Percentiles rank a stretch among this genome's conserved stretches.
These are phyloP conservation scores for Cronartium quercuum DNA, from an alignment of 1,284 basidiomycete species.

Conservation along the genomic window DNA sequence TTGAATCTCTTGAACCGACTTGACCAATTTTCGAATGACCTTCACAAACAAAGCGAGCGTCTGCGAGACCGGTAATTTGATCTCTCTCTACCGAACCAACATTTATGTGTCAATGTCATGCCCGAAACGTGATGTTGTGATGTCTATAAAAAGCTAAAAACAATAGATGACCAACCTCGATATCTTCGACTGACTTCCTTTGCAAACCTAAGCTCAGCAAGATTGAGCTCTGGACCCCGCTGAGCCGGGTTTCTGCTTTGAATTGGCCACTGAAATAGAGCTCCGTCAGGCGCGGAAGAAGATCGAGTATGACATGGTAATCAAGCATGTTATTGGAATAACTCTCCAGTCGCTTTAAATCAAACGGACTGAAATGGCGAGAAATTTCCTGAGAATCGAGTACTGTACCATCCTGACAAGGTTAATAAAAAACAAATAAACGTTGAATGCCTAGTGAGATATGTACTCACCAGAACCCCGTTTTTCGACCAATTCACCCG, in stretches of 20 bases:
- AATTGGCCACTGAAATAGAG: slow-evolving; percentile 79
- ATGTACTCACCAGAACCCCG: slow-evolving; percentile 4
- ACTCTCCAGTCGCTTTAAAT: slow-evolving; percentile 88
- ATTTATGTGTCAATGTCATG: not conserved
- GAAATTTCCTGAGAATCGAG: slow-evolving; percentile 60
- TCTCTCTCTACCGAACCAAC: slow-evolving; percentile 55
- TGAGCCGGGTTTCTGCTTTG: slow-evolving; percentile 58
- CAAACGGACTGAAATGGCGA: slow-evolving; percentile 76
- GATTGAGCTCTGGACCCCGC: slow-evolving; percentile 74
- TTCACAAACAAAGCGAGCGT: slow-evolving; percentile 86
- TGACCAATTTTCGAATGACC: slow-evolving; percentile 75
- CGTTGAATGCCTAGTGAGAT: not conserved
- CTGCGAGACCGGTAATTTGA: slow-evolving; percentile 78
- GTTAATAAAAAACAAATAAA: not conserved
- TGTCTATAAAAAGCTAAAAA: not conserved
- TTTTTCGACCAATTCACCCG: slow-evolving; percentile 52
- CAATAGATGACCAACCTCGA: slow-evolving; percentile 54
- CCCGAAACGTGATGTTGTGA: not conserved
- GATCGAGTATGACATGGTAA: slow-evolving; percentile 89
- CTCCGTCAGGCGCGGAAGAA: slow-evolving; percentile 70
- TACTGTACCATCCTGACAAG: not conserved
- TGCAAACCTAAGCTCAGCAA: slow-evolving; percentile 84
- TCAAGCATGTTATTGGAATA: slow-evolving; percentile 95
- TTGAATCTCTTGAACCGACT: slow-evolving; percentile 71
- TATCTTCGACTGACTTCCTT: slow-evolving; percentile 79